Base-by-base conservation (phyloP, 1,139 yeast species). In the Candida smagusa region DNA sequence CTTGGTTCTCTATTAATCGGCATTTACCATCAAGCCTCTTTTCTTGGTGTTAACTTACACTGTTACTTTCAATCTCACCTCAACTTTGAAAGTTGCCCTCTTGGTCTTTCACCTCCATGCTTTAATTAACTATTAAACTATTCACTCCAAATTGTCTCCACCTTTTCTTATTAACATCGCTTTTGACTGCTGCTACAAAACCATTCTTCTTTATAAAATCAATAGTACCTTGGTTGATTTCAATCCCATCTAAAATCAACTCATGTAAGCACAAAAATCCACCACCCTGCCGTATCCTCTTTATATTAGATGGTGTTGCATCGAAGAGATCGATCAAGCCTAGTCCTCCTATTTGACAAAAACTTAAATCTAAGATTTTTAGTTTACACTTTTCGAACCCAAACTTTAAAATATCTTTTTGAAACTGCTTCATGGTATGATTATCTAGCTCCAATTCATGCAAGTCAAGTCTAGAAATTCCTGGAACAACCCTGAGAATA, bases 101-200 rank as follows among this genome's bases (percentile, higher is more conserved):
- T n/a, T n/a, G n/a, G n/a, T n/a, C 19, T 5, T 4, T 16, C 5
- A 16, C 5, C 19, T 16, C 5, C 5, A 16, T 16, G 8, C 29
- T 27, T n/a, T 27, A 9, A n/a, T 12, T 8, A 27, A 27, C 7
- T 9, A 61, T 48, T 35, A 57, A 52, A 2, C 65, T 50, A 39
- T 67, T 70, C 3, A 58, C 47, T 1, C 74, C 74, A 48, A 61
- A 70, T 29, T 52, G 55, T 40, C 54, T 53, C 75, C 76, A 70
- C 44, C 52, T 54, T 7, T 45, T 43, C 37, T 53, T 58, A 35
- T 52, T 48, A 2, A 52, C 50, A 42, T 68, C 72, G 34, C 58
- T 58, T 12, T 40, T 43, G 6, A 65, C 43, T 4, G 33, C 41
- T 2, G 45, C 45, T 1, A 57, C 61, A 39, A 47, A 55, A 4